Evolutionary conservation across 768 basidiomycete species (phyloP), one percentile per base, ranked within the genome.

Genomic region (Boletales sp.): DNA sequence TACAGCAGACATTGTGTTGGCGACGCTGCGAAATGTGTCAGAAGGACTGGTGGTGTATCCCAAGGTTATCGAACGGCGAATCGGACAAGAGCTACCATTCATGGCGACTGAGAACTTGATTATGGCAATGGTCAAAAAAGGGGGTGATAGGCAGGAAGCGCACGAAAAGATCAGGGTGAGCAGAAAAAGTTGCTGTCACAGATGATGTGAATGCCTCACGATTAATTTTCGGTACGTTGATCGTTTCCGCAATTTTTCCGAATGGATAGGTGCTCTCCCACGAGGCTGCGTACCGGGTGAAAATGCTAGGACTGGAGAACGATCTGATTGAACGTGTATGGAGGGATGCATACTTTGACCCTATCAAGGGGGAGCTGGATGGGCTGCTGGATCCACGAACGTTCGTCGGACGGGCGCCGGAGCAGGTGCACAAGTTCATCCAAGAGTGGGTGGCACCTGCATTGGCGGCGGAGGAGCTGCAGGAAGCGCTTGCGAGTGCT

Each of bases 31-130:
- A 65, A 98, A 98, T 68, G 87, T 99, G 61, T 90, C 89, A 3
- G 97, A 98, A 71, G 97, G 95, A 0, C 79, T 99, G n/a, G 94
- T 98, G n/a, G 94, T 99, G 48, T 98, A 98, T 69, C 97, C 97
- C 10, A 86, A 82, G 66, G 95, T 99, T 53, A 98, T 99, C 56
- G 90, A 80, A 10, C 83, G 93, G 37, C 84, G 92, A 34, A 94
- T 99, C 67, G 69, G 84, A 3, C 91, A 97, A 68, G 97, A 99
- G 68, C 79, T 99, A 31, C 97, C 97, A 1, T 98, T 98, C 80
- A 98, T 99, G 97, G 94, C 95, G 5, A 99, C 97, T 2, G 97
- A 99, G 71, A 99, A 99, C 69, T 80, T 99, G 70, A 98, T 98
- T 72, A 98, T 99, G 97, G 93, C 93, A 2, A 82, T 99, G 38